These are phyloP conservation scores for Boeremia lycopersici DNA, from an alignment of 2,329 filamentous ascomycete genomes.

Conservation along the genomic window DNA sequence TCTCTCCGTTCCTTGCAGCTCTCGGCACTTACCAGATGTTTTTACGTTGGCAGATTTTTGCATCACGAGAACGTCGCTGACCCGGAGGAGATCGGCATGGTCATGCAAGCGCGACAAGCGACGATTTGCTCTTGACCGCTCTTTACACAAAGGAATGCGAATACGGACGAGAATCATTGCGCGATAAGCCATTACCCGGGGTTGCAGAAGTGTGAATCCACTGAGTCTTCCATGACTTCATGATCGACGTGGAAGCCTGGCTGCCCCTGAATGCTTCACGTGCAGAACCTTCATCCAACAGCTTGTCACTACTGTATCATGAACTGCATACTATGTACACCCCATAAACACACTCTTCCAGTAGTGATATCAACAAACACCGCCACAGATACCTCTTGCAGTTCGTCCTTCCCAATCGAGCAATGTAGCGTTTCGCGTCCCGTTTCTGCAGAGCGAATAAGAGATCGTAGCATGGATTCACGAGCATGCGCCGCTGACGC, in stretches of 20 bases:
- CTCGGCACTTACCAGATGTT: not conserved
- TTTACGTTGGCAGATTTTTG: not conserved
- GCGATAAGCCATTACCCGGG: not conserved
- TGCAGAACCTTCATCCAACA: not conserved
- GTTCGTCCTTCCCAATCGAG: not conserved
- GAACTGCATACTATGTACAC: not conserved
- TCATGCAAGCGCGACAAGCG: conserved; percentile 1
- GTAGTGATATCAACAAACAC: too few relatives aligned
- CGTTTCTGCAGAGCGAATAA: conserved; percentile 1
- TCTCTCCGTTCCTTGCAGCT: not conserved
- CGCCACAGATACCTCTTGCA: not conserved
- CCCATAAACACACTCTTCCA: too few relatives aligned
- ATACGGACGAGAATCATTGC: not conserved
- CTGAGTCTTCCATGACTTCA: conserved; percentile 3
- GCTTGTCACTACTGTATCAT: not conserved
- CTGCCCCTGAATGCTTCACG: conserved; percentile 4
- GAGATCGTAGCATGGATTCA: conserved; percentile 7
- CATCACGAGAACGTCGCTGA: not conserved
- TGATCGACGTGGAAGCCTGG: conserved; percentile 1
- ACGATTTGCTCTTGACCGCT: conserved; percentile 8
- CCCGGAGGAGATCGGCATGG: not conserved
- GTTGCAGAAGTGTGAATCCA: not conserved
- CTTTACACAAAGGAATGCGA: not conserved
- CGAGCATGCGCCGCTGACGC: conserved; percentile 24
- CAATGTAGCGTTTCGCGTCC: conserved; percentile 1